Evolutionary conservation across 2,329 filamentous ascomycete genomes (phyloP).

Genomic region (Didymella keratinophila): DNA sequence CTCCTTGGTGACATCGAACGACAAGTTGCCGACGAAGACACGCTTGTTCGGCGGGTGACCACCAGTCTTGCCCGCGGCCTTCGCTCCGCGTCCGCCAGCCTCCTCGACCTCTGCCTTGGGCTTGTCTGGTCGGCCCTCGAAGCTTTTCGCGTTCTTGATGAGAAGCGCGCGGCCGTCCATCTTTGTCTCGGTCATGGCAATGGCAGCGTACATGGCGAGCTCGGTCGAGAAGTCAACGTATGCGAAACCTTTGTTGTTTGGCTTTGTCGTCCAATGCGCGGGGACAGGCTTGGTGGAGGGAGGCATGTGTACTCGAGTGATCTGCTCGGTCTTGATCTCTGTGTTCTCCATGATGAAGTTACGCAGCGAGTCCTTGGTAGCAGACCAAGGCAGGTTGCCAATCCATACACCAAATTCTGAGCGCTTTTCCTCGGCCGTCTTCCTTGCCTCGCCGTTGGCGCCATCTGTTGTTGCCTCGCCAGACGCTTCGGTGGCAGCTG

Average conservation of each 20-base stretch:
- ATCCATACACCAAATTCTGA: conserved; percentile 93
- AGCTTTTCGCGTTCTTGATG: conserved; percentile 92
- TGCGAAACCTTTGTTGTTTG: conserved; percentile 90
- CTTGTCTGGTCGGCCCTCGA: conserved; percentile 85
- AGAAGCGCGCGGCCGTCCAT: conserved; percentile 79
- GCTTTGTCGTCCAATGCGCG: conserved; percentile 56
- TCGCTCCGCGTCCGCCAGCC: conserved; percentile 28
- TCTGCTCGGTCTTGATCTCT: conserved; percentile 66
- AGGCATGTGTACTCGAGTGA: conserved; percentile 86
- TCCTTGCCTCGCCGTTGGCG: conserved; percentile 47
- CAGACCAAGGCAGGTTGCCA: conserved; percentile 88
- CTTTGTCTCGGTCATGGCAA: conserved; percentile 85
- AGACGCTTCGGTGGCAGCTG: conserved; percentile 23
- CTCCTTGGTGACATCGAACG: conserved; percentile 70
- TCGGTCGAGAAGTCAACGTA: conserved; percentile 87
- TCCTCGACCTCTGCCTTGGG: conserved; percentile 51
- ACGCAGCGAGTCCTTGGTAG: conserved; percentile 76
- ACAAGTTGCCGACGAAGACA: conserved; percentile 77
- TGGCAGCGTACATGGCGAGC: conserved; percentile 75
- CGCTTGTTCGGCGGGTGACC: conserved; percentile 74
- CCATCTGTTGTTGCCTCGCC: conserved; percentile 22
- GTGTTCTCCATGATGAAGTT: conserved; percentile 80
- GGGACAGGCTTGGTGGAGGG: conserved; percentile 53
- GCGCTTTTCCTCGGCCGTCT: conserved; percentile 57
- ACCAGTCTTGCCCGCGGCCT: conserved; percentile 39